Percentiles rank a stretch among this genome's conserved stretches.
phyloP scores from a whole-genome alignment of 2,329 filamentous ascomycete genomes.

The Sporothrix pallida region DNA sequence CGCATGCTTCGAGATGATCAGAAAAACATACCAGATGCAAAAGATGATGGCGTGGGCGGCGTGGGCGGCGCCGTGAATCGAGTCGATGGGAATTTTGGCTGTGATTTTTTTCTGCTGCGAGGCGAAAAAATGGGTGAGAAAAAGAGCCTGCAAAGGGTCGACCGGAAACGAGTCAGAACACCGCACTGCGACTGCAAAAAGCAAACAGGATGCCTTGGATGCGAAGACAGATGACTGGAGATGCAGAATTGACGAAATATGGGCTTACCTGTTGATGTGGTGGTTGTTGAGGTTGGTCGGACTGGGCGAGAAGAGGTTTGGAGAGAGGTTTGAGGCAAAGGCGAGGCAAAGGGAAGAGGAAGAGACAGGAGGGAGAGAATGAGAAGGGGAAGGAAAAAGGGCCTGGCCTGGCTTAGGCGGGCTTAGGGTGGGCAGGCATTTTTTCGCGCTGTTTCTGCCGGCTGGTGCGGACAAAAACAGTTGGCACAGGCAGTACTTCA shows the following conservation, averaged over 20 bases:
- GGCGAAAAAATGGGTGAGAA: conserved; percentile 28
- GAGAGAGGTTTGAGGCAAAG: background rate
- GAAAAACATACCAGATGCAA: conserved; percentile 37
- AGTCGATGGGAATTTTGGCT: conserved; percentile 27
- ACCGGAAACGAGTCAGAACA: conserved; percentile 20
- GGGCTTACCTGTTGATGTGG: conserved; percentile 29
- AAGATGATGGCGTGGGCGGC: conserved; percentile 30
- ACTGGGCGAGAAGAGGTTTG: conserved; percentile 6
- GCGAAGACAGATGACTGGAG: conserved; percentile 17
- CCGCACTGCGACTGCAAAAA: background rate
- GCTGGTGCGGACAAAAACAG: conserved; percentile 7
- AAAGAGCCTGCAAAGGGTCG: conserved; percentile 27
- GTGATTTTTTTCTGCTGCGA: conserved; percentile 16
- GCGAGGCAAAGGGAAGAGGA: conserved; percentile 8
- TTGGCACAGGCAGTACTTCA: background rate
- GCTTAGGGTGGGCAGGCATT: conserved; percentile 20
- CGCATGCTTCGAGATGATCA: conserved; percentile 33
- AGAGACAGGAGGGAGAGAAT: conserved; percentile 13
- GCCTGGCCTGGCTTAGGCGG: conserved; percentile 20
- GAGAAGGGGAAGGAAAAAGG: conserved; percentile 6
- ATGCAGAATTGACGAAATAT: conserved; percentile 27
- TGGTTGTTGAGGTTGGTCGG: conserved; percentile 18
- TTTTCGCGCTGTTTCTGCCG: conserved; percentile 22
- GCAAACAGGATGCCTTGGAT: background rate
- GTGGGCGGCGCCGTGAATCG: conserved; percentile 18